phyloP scores from a whole-genome alignment of 352 stramenopile species.

The Peronospora destructor region DNA sequence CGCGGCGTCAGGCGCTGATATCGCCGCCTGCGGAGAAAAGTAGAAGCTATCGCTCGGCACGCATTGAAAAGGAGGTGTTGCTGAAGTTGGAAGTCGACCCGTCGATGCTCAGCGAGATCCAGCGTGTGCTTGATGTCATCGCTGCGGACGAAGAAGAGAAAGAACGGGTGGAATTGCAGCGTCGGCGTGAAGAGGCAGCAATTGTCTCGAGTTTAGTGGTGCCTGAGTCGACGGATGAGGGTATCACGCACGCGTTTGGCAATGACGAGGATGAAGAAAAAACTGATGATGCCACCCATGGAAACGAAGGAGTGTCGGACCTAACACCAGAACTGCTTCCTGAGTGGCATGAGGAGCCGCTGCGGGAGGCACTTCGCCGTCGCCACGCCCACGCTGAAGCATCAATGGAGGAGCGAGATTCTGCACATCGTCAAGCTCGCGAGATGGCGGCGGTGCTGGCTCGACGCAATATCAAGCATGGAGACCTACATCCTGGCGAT shows the following conservation, averaged over 20 bases:
- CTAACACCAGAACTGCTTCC: slow-evolving; percentile 36
- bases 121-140: slow-evolving; percentile 52
- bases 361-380: slow-evolving; percentile 46
- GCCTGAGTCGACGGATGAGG: slow-evolving; percentile 14
- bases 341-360: slow-evolving; percentile 47
- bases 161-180: slow-evolving; percentile 23
- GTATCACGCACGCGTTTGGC: slow-evolving; percentile 51
- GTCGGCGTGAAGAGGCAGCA: slow-evolving; percentile 28
- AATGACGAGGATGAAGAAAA: slow-evolving; percentile 27
- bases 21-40: slow-evolving; percentile 25
- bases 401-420: slow-evolving; percentile 26
- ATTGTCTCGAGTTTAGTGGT: slow-evolving; percentile 35
- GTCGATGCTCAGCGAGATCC: slow-evolving; percentile 66
- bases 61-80: slow-evolving; percentile 71
- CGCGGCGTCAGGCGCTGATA: slow-evolving; percentile 10
- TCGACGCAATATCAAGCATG: slow-evolving; percentile 34
- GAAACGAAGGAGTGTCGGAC: slow-evolving; percentile 6
- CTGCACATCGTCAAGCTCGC: slow-evolving; percentile 35
- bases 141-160: slow-evolving; percentile 47
- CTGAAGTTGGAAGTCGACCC: slow-evolving; percentile 64
- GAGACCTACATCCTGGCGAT: slow-evolving; percentile 35
- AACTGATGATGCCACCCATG: slow-evolving; percentile 19
- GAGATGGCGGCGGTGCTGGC: slow-evolving; percentile 49
- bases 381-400: slow-evolving; percentile 38
- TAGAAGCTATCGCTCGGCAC: slow-evolving; percentile 41